phyloP scores from a whole-genome alignment of 2,329 filamentous ascomycete genomes.

The Macrophomina pseudophaseolina region DNA sequence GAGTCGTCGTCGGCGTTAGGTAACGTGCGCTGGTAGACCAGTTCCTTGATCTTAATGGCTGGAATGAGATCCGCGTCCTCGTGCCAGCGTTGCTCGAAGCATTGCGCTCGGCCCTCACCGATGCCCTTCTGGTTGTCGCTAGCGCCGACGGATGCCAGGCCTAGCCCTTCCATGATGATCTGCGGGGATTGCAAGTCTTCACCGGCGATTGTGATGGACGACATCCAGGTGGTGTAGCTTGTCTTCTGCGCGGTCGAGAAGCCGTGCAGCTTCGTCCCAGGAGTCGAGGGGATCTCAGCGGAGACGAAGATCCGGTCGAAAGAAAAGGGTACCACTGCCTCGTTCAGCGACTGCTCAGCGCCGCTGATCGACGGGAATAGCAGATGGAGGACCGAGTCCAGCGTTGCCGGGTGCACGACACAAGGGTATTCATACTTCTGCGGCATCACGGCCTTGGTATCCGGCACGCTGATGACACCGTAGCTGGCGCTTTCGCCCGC shows the following conservation, averaged over 20 bases:
- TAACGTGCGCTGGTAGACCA: slow-evolving; percentile 1
- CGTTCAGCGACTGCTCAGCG: neutral
- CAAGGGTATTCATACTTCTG: slow-evolving; percentile 4
- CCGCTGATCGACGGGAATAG: slow-evolving; percentile 27
- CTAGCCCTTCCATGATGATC: slow-evolving; percentile 13
- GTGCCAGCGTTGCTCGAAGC: slow-evolving; percentile 12
- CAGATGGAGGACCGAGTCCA: slow-evolving; percentile 41
- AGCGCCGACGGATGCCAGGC: slow-evolving; percentile 7
- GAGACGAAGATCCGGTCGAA: slow-evolving; percentile 17
- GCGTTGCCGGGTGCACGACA: slow-evolving; percentile 18
- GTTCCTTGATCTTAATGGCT: slow-evolving; percentile 4
- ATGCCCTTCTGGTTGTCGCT: neutral
- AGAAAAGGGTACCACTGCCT: slow-evolving; percentile 17
- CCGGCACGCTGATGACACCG: neutral
- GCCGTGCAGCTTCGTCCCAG: slow-evolving; percentile 9
- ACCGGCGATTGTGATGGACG: neutral
- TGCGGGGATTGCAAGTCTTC: neutral
- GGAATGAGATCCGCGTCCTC: neutral
- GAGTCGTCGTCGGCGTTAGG: slow-evolving; percentile 5
- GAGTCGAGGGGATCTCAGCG: neutral
- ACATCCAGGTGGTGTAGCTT: slow-evolving; percentile 17
- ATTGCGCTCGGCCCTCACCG: neutral
- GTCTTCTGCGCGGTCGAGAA: slow-evolving; percentile 9
- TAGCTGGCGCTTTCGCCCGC: slow-evolving; percentile 23
- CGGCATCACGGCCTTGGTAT: slow-evolving; percentile 12